These are phyloP conservation scores for Fusarium lateritium DNA, from an alignment of 2,329 filamentous ascomycete species.

Conservation along the genomic window DNA sequence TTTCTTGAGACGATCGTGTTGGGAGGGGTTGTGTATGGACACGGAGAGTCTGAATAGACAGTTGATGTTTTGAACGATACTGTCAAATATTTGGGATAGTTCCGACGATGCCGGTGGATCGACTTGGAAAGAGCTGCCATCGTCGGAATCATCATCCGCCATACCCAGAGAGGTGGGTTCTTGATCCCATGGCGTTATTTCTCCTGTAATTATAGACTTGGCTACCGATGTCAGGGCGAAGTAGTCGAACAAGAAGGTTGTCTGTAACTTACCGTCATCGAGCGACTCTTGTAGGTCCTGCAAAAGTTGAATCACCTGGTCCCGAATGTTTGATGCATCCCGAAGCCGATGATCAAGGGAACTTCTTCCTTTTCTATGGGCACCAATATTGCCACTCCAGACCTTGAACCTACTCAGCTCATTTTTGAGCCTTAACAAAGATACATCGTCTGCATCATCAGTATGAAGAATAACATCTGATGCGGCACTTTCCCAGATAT, in stretches of 20 bases:
- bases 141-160: accelerated
- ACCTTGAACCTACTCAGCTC: conserved; percentile 32
- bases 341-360: conserved; percentile 22
- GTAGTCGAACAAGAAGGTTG: accelerated
- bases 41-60: conserved; percentile 13
- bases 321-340: conserved; percentile 17
- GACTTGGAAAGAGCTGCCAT: accelerated
- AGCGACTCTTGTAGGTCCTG: not conserved
- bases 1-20: conserved; percentile 8
- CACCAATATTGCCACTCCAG: conserved; percentile 21
- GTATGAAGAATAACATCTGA: accelerated
- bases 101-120: not conserved
- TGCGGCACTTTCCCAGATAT: accelerated
- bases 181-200: conserved; percentile 1
- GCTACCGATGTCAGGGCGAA: not conserved
- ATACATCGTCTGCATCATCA: accelerated
- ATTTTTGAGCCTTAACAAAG: accelerated
- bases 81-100: not conserved
- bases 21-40: conserved; percentile 14
- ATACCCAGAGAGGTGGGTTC: accelerated
- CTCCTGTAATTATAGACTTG: not conserved
- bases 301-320: not conserved
- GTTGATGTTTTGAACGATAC: conserved; percentile 1
- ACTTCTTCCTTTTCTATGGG: not conserved
- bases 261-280: not conserved